A percentile compares a stretch with the other conserved stretches of the same genome.
phyloP scores from a whole-genome alignment of 2,329 filamentous ascomycete genomes.

The Pseudogymnoascus sp. region DNA sequence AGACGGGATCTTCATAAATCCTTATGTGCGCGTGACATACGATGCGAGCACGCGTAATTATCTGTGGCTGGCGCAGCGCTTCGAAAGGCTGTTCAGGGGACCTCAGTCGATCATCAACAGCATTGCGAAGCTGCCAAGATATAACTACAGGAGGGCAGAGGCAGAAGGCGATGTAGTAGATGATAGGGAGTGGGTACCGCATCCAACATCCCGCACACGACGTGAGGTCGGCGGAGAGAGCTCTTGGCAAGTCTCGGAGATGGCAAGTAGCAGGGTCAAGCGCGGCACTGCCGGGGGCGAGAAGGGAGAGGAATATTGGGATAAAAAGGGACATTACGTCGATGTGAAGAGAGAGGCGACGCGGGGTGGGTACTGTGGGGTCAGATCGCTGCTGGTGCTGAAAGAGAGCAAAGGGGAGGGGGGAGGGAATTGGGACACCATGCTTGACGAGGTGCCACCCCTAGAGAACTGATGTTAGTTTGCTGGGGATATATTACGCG shows the following conservation, averaged over 20 bases:
- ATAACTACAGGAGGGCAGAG: slow-evolving; percentile 55
- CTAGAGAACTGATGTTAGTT: slow-evolving; percentile 12
- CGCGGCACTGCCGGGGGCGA: not conserved
- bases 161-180: slow-evolving; percentile 46
- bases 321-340: slow-evolving; percentile 31
- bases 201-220: not conserved
- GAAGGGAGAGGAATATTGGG: slow-evolving; percentile 19
- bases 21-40: slow-evolving; percentile 66
- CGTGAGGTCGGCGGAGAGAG: slow-evolving; percentile 22
- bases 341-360: slow-evolving; percentile 38
- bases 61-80: slow-evolving; percentile 53
- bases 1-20: slow-evolving; percentile 62
- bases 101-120: slow-evolving; percentile 52
- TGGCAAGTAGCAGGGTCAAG: slow-evolving; percentile 5
- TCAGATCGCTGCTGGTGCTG: slow-evolving; percentile 44
- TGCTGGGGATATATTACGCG: not conserved
- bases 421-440: slow-evolving; percentile 29
- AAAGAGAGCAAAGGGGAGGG: slow-evolving; percentile 28
- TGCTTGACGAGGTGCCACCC: slow-evolving; percentile 23
- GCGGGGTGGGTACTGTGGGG: slow-evolving; percentile 49
- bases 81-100: slow-evolving; percentile 56
- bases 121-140: slow-evolving; percentile 48
- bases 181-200: slow-evolving; percentile 43
- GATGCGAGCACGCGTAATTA: slow-evolving; percentile 47
- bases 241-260: slow-evolving; percentile 21